phyloP scores from a whole-genome alignment of 1,284 basidiomycete genomes.

The Papiliotrema fonsecae region DNA sequence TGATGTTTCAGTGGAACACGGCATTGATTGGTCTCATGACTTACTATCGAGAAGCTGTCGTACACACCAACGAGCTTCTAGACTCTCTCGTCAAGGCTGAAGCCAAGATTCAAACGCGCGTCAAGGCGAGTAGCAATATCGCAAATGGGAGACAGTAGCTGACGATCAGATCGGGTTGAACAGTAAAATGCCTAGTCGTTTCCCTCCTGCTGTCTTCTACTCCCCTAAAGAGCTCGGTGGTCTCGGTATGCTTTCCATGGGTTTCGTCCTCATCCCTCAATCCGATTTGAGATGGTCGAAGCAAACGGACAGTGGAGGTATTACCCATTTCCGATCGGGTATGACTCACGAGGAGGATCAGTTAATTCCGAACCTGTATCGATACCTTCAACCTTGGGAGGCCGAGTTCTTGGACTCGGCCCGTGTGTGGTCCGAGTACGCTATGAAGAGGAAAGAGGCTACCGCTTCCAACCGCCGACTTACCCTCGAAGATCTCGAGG shows the following conservation, averaged over 20 bases:
- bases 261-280: conserved; percentile 95
- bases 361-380: conserved; percentile 94
- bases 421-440: conserved; percentile 99
- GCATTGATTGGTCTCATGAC: conserved; percentile 93
- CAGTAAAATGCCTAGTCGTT: conserved; percentile 99
- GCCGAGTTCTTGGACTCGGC: conserved; percentile 97
- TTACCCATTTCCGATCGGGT: conserved; percentile 95
- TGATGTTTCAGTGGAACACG: conserved; percentile 68
- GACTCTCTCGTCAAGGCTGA: conserved; percentile 93
- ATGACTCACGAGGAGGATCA: conserved; percentile 95
- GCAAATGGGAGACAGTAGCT: neutral
- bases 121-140: conserved; percentile 55
- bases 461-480: conserved; percentile 94
- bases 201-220: conserved; percentile 93
- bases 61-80: conserved; percentile 92
- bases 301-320: conserved; percentile 90
- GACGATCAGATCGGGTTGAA: conserved; percentile 73
- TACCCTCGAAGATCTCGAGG: conserved; percentile 94
- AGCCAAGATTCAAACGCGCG: conserved; percentile 98
- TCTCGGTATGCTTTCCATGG: conserved; percentile 99
- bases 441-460: conserved; percentile 98
- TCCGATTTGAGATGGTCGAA: conserved; percentile 97
- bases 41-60: conserved; percentile 98
- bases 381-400: conserved; percentile 98
- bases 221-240: conserved; percentile 95